Evolutionary conservation across 2,329 filamentous ascomycete species (phyloP).

Genomic region (Phialophora verrucosa): DNA sequence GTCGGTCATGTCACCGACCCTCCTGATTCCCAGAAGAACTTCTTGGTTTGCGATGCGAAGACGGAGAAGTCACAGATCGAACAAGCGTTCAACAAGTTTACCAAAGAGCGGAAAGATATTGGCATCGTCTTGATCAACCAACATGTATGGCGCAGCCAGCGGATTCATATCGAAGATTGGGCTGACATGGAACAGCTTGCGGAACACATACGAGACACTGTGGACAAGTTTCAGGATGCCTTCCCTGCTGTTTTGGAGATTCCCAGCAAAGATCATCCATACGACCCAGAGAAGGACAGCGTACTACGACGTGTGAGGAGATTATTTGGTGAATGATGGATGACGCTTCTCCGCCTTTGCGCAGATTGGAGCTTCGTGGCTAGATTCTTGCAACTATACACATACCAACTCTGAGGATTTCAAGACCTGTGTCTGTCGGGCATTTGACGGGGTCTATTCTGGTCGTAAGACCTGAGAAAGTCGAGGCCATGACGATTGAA

Average conservation of each 20-base stretch:
- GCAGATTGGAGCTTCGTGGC: neutral
- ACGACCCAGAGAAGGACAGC: conserved; percentile 98
- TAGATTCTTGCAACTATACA: neutral
- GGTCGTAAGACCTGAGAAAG: neutral
- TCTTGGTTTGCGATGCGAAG: conserved; percentile 93
- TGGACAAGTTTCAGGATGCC: conserved; percentile 90
- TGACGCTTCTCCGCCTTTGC: neutral
- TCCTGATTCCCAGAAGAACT: conserved; percentile 93
- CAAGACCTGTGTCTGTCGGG: neutral
- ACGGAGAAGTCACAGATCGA: conserved; percentile 89
- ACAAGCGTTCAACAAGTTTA: conserved; percentile 86
- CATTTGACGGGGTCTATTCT: neutral
- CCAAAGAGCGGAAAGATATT: conserved; percentile 89
- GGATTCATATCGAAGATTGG: neutral
- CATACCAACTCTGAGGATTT: neutral
- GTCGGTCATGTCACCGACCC: conserved; percentile 93
- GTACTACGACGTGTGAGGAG: conserved; percentile 85
- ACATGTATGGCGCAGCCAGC: conserved; percentile 67
- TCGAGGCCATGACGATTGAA: neutral
- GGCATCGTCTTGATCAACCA: conserved; percentile 97
- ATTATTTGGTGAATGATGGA: conserved; percentile 64
- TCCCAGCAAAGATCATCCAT: conserved; percentile 97
- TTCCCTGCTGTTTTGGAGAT: conserved; percentile 98
- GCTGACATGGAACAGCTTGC: conserved; percentile 70
- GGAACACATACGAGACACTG: conserved; percentile 86